Base-by-base conservation (phyloP, 2,329 filamentous ascomycete genomes). In the Beauveria bassiana region DNA sequence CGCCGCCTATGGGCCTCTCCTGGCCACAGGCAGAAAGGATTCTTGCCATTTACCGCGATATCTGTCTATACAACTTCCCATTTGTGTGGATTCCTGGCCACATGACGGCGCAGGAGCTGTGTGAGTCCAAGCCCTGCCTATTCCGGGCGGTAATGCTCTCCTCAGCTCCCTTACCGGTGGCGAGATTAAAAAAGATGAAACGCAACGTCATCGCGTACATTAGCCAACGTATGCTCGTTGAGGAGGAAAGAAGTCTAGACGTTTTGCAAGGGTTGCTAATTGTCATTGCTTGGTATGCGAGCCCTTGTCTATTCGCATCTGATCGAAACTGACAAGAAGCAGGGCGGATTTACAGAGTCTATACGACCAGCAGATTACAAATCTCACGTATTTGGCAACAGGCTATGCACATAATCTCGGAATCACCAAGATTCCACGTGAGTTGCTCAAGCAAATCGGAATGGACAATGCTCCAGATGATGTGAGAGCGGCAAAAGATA, bases 201-300 rank as follows among this genome's bases (percentile, higher is more conserved):
- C 75, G 68, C 50, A 76, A 75, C 45, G 70, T 75, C 24, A 70
- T 77, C 64, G 73, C 73, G 7, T 77, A 79, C 66, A 65, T 80
- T 34, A 72, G 76, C 6, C 71, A 78, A 22, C 74, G 75, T 40
- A 68, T 79, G 54, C 55, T 82, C 0, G 71, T 78, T 1, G 71
- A 74, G 62, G 74, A 74, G 20, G 73, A 79, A 45, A 70, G 70
- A 38, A 72, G 70, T 18, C 61, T 81, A 9, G 78, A 80, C 61
- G 66, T 79, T 3, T 70, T 81, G 1, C 78, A 81, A 66, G 79
- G 78, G 0, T 67, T 81, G 9, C 63, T 81, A 8, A 70, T 80
- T 49, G 73, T 74, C 46, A 69, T 80, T 59, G 73, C 77, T 24
- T 81, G 79, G 79, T 81, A 70, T 55, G 69, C 47, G 10, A 16